Evolutionary conservation across 805 yeast species (phyloP).

Genomic region (Spencermartinsiella europaea): DNA sequence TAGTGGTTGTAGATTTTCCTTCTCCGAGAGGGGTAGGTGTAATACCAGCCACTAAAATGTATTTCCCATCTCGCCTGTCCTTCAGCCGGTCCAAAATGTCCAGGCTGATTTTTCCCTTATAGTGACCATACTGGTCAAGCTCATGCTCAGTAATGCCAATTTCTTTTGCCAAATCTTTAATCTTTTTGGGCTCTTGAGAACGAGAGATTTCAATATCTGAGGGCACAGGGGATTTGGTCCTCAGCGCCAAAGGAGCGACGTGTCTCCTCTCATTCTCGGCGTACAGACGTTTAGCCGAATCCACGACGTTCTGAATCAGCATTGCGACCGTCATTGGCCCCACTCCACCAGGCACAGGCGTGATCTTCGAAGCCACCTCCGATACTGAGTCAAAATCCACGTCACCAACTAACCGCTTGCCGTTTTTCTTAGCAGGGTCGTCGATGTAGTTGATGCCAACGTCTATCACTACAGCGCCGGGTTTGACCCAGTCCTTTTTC

Average conservation of each 20-base stretch:
- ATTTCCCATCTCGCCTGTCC: conserved; percentile 67
- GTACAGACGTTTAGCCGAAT: conserved; percentile 65
- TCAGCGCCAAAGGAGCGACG: conserved; percentile 52
- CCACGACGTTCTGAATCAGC: conserved; percentile 79
- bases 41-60: conserved; percentile 90
- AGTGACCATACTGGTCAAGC: conserved; percentile 84
- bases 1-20: conserved; percentile 95
- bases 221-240: conserved; percentile 66
- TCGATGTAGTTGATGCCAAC: conserved; percentile 90
- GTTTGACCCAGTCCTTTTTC: conserved; percentile 81
- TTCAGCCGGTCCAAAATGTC: conserved; percentile 64
- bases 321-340: conserved; percentile 99
- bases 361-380: conserved; percentile 59
- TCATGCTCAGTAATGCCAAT: conserved; percentile 73
- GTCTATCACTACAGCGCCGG: conserved; percentile 84
- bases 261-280: conserved; percentile 42
- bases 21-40: conserved; percentile 98
- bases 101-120: conserved; percentile 83
- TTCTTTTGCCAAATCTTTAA: conserved; percentile 70
- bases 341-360: conserved; percentile 99
- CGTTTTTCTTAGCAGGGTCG: conserved; percentile 69
- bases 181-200: conserved; percentile 79
- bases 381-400: conserved; percentile 72
- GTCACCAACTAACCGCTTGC: conserved; percentile 85
- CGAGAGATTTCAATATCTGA: conserved; percentile 88